Evolutionary conservation across 2,329 filamentous ascomycete species (phyloP).

Genomic region (Stachybotrys chlorohalonatus): DNA sequence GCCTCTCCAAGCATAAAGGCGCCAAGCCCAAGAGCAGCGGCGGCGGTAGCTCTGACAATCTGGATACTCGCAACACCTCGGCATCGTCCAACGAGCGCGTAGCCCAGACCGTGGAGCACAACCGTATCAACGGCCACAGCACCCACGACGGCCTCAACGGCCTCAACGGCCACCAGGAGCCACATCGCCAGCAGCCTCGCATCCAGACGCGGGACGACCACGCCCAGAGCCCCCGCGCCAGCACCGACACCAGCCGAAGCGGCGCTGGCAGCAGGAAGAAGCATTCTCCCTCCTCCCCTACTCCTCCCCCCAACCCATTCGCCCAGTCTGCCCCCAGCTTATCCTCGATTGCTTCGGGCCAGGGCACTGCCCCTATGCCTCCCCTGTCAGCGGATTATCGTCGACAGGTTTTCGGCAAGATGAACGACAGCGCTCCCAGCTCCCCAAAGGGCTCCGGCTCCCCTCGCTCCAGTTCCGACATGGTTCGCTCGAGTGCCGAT

Average conservation of each 20-base stretch:
- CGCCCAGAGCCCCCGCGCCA: not conserved
- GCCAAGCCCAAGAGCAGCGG: not conserved
- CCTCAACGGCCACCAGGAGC: not conserved
- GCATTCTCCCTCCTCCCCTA: not conserved
- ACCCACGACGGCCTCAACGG: not conserved
- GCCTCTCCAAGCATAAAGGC: slow-evolving; percentile 12
- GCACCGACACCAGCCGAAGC: not conserved
- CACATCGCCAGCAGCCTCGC: not conserved
- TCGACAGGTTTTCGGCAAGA: slow-evolving; percentile 11
- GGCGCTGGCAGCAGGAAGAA: slow-evolving; percentile 1
- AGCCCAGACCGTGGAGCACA: not conserved
- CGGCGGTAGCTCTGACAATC: not conserved
- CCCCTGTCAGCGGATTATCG: slow-evolving; percentile 6
- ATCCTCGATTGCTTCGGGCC: not conserved
- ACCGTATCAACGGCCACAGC: not conserved
- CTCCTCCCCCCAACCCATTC: not conserved
- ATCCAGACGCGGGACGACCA: not conserved
- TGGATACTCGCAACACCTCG: not conserved
- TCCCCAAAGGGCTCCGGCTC: slow-evolving; percentile 13
- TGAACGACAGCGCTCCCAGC: slow-evolving; percentile 24
- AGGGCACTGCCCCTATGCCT: slow-evolving; percentile 3
- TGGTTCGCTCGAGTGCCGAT: slow-evolving; percentile 11
- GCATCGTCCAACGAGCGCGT: not conserved
- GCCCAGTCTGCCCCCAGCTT: not conserved
- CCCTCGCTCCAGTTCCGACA: slow-evolving; percentile 20